A percentile compares a stretch with the other conserved stretches of the same genome.
These are phyloP conservation scores for Apiotrichum veenhuisii DNA, from an alignment of 1,284 basidiomycete species.

Conservation along the genomic window DNA sequence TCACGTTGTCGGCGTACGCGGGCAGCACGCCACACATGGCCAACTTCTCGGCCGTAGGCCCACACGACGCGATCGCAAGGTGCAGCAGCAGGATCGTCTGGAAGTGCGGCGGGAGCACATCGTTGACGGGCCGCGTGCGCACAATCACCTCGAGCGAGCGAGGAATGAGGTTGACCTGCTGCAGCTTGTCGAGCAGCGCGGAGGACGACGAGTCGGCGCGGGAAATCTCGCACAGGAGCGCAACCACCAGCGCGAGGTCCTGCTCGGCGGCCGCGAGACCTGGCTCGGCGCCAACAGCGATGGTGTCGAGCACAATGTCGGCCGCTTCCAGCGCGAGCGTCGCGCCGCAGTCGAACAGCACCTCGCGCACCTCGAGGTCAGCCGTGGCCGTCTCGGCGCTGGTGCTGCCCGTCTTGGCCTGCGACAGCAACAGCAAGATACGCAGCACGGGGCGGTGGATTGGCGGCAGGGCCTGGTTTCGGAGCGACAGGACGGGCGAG, in stretches of 20 bases:
- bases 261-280: constrained; percentile 7
- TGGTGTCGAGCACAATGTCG: constrained; percentile 35
- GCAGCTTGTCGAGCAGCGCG: constrained; percentile 73
- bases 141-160: constrained; percentile 71
- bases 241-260: constrained; percentile 39
- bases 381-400: constrained; percentile 14
- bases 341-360: constrained; percentile 31
- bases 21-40: constrained; percentile 76
- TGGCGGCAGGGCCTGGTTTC: constrained; percentile 61
- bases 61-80: constrained; percentile 73
- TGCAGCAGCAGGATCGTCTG: constrained; percentile 79
- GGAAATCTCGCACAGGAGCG: constrained; percentile 36
- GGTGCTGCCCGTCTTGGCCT: constrained; percentile 17
- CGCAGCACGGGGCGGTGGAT: constrained; percentile 80
- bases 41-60: constrained; percentile 74
- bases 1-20: constrained; percentile 76
- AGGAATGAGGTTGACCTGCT: constrained; percentile 74
- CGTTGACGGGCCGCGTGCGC: constrained; percentile 49
- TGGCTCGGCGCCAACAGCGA: constrained; percentile 20
- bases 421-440: constrained; percentile 66
- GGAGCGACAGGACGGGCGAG: constrained; percentile 68
- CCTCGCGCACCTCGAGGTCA: constrained; percentile 18
- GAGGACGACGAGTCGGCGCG: constrained; percentile 14
- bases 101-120: constrained; percentile 57
- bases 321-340: constrained; percentile 39